Evolutionary conservation across 2,329 filamentous ascomycete genomes (phyloP), one percentile per base, ranked within the genome.

Genomic region (Colletotrichum melonis): DNA sequence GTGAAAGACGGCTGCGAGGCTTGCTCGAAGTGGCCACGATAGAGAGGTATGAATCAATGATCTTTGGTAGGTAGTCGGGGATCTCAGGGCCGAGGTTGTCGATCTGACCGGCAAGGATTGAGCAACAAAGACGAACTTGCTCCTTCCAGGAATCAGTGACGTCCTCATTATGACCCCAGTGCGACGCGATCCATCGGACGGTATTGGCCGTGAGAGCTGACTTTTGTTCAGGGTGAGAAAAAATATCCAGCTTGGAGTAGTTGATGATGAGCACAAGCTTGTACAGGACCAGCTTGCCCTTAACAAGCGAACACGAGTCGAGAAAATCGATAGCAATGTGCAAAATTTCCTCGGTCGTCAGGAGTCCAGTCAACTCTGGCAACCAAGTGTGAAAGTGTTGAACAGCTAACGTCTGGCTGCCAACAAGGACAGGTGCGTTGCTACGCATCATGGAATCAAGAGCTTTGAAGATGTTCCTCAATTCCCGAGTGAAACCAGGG

Each of bases 341-440:
- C 65, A 98, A 86, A 58, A 98, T 96, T 80, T 98, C 96, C 78
- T 95, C 93, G 0, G 92, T 92, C 4, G 89, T 90, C 79, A 98
- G 88, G 49, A 97, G 87, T 1, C 92, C 91, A 0, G 91, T 88
- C 11, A 99, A 90, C 80, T 98, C 96, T 0, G 97, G 96, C n/a
- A 99, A 86, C 97, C 97, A 99, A 0, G 94, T 94, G 80, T 98
- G 96, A 81, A 98, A 97, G 81, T 98, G 95, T 82, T 99, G 97
- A 14, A 98, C 95, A 2, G 97, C 92, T 63, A 99, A 86, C 0
- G 97, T 98, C 83, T 99, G 97, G 75, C 94, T 98, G 42, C 97
- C 97, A 16, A 98, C 94, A 28, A 98, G 86, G 22, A 95, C 92
- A 0, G 97, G 94, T 2, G 95, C 93, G 1, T 92, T 88, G 81